Base-by-base conservation (phyloP, 495 filamentous ascomycete species). In the Xylaria telfairii region DNA sequence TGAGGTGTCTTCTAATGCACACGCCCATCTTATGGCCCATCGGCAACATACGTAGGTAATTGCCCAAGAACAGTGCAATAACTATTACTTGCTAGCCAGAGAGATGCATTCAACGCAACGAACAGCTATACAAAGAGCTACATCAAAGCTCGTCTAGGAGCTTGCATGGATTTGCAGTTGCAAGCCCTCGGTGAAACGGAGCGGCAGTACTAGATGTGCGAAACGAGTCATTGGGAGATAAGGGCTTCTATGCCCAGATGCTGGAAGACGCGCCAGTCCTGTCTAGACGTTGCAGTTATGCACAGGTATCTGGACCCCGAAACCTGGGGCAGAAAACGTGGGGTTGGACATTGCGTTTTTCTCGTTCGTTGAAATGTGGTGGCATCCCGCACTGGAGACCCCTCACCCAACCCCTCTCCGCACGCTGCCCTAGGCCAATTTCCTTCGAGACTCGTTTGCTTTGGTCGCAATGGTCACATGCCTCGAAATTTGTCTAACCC, bases 301-400 rank as follows among this genome's bases (percentile, higher is more conserved):
- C 54, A 68, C 53, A 26, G 65, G 65, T 61, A 70, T 41, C 49
- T 70, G 60, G 39, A 26, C n/a, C 60, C 54, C 57, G 37, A 65
- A 70, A 44, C 30, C 39, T 41, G 60, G 68, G 68, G 57, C 28
- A 30, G 32, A 39, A 70, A 70, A 37, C 34, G 49, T 47, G 68
- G 68, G 61, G 68, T 65, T 39, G 47, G 37, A 13, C 39, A 49
- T 34, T 57, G 49, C 26, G 10, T 19, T 42, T 24, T 53, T 42
- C 47, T n/a, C 26, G 32, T n/a, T 54, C 32, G 63, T 37, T 26
- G 41, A 59, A 37, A 32, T 34, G 37, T 59, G 53, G 54, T 57
- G 51, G 42, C 28, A 37, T 63, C 46, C 57, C 57, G 53, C 59
- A 30, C 30, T 12, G 6, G 15, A 21, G 26, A 21, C 51, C 53